These are phyloP conservation scores for Cercospora nicotianae DNA, from an alignment of 2,329 filamentous ascomycete genomes.

Conservation along the genomic window DNA sequence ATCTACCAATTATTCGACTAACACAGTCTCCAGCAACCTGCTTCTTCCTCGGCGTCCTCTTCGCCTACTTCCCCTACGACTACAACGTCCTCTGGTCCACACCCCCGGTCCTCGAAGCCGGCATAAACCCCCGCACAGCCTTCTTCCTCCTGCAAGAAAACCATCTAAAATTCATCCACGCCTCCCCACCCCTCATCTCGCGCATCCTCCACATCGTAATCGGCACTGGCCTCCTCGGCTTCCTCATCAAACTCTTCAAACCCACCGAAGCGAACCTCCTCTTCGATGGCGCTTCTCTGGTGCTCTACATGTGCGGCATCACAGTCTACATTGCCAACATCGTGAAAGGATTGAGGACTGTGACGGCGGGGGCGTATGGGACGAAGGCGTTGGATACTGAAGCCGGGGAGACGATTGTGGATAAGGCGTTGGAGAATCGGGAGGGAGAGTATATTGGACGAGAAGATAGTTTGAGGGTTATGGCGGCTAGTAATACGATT, in stretches of 20 bases:
- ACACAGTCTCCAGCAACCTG: conserved; percentile 59
- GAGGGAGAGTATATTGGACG: conserved; percentile 70
- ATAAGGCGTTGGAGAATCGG: conserved; percentile 40
- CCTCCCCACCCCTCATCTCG: conserved; percentile 84
- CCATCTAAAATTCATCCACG: conserved; percentile 88
- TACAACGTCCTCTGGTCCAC: conserved; percentile 83
- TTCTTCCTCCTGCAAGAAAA: conserved; percentile 85
- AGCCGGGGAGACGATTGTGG: conserved; percentile 40
- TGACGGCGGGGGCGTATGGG: conserved; percentile 70
- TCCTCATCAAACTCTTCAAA: conserved; percentile 92
- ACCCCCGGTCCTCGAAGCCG: conserved; percentile 39
- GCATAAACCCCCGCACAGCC: conserved; percentile 46
- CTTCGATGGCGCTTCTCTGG: conserved; percentile 75
- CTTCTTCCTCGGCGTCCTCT: conserved; percentile 98
- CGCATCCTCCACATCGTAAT: conserved; percentile 95
- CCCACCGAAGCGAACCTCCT: conserved; percentile 93
- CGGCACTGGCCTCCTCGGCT: conserved; percentile 79
- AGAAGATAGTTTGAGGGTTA: conserved; percentile 86
- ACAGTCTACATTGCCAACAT: conserved; percentile 96
- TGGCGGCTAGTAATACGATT: conserved; percentile 95
- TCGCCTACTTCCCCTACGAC: conserved; percentile 94
- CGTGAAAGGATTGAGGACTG: conserved; percentile 85
- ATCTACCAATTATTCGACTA: not conserved
- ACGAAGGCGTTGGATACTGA: conserved; percentile 42
- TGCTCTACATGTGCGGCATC: conserved; percentile 78